Evolutionary conservation across 2,329 filamentous ascomycete species (phyloP).

Genomic region (Fusarium pseudonygamai): DNA sequence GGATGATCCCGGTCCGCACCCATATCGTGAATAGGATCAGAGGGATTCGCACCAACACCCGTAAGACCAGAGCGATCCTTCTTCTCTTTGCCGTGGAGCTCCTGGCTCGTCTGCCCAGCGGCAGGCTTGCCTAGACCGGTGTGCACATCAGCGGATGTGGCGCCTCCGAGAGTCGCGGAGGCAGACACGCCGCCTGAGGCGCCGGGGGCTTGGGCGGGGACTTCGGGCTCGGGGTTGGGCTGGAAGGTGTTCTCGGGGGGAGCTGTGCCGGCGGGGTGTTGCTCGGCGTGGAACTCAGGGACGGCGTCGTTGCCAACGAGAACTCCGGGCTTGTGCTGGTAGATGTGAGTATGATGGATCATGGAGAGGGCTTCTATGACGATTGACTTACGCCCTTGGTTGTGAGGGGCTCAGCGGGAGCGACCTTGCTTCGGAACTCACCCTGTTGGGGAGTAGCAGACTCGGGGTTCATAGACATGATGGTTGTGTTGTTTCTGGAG

Average conservation of each 20-base stretch:
- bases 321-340: conserved; percentile 70
- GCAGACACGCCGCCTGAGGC: conserved; percentile 44
- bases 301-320: conserved; percentile 66
- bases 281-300: conserved; percentile 72
- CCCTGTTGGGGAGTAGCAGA: conserved; percentile 61
- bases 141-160: conserved; percentile 57
- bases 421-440: conserved; percentile 63
- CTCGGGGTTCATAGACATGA: conserved; percentile 62
- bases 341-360: conserved; percentile 13
- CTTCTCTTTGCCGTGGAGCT: conserved; percentile 51
- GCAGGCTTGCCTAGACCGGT: conserved; percentile 55
- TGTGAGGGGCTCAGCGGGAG: conserved; percentile 61
- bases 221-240: conserved; percentile 42
- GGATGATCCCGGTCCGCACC: conserved; percentile 45
- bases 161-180: conserved; percentile 53
- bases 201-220: conserved; percentile 49
- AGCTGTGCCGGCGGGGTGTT: conserved; percentile 69
- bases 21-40: conserved; percentile 43
- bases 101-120: conserved; percentile 53
- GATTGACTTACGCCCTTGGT: conserved; percentile 61
- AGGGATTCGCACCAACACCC: conserved; percentile 48
- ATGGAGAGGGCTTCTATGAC: background rate
- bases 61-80: conserved; percentile 53
- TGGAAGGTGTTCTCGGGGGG: conserved; percentile 56
- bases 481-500: conserved; percentile 14